These are phyloP conservation scores for Xylariaceae sp. DNA, from an alignment of 2,329 filamentous ascomycete species.

Conservation along the genomic window DNA sequence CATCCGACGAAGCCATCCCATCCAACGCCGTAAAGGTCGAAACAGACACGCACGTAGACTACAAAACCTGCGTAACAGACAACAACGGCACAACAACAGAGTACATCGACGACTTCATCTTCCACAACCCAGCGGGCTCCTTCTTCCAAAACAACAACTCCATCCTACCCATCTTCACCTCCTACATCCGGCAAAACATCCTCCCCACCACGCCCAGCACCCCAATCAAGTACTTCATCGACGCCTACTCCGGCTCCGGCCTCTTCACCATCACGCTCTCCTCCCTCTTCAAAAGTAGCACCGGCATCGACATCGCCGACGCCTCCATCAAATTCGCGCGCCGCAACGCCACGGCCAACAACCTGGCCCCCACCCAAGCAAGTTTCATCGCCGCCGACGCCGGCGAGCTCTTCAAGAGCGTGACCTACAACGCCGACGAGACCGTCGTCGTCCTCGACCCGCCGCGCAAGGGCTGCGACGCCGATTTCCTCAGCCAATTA, in stretches of 20 bases:
- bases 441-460: conserved; percentile 95
- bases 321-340: conserved; percentile 74
- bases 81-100: conserved; percentile 77
- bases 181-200: conserved; percentile 77
- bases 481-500: conserved; percentile 75
- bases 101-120: conserved; percentile 78
- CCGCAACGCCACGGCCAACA: conserved; percentile 73
- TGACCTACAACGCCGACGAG: conserved; percentile 68
- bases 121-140: conserved; percentile 84
- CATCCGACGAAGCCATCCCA: conserved; percentile 18
- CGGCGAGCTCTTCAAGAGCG: conserved; percentile 69
- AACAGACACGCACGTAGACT: conserved; percentile 59
- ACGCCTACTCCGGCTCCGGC: conserved; percentile 95
- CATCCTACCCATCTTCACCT: conserved; percentile 80
- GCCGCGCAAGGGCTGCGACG: conserved; percentile 91
- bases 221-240: conserved; percentile 69
- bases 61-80: conserved; percentile 86
- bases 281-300: conserved; percentile 72
- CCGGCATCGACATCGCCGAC: conserved; percentile 84
- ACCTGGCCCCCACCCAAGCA: conserved; percentile 61
- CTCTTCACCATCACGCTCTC: conserved; percentile 96
- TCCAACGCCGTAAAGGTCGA: conserved; percentile 48
- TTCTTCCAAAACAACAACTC: conserved; percentile 99
- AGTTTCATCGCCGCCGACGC: conserved; percentile 89
- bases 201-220: conserved; percentile 45